Evolutionary conservation across 2,329 filamentous ascomycete species (phyloP).

Genomic region (Coniochaeta hoffmannii): DNA sequence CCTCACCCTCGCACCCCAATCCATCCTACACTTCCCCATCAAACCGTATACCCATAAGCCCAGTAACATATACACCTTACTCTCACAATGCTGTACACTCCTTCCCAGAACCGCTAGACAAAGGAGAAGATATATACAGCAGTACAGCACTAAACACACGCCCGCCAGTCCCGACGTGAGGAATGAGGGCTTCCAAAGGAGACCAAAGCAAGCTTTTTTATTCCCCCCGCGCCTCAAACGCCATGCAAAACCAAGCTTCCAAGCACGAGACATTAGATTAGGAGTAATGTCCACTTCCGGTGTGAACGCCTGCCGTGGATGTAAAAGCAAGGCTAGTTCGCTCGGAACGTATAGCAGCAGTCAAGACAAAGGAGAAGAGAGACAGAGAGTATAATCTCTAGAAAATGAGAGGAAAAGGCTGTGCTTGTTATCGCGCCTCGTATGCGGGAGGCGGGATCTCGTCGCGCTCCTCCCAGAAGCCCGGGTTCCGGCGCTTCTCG

Average conservation of each 20-base stretch:
- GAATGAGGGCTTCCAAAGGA: background rate
- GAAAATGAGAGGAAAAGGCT: background rate
- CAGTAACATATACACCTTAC: background rate
- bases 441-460: conserved; percentile 56
- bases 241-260: background rate
- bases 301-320: background rate
- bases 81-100: conserved; percentile 1
- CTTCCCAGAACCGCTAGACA: background rate
- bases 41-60: background rate
- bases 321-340: background rate
- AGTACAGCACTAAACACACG: background rate
- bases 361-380: background rate
- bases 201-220: background rate
- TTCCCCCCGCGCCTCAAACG: background rate
- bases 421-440: conserved; percentile 36
- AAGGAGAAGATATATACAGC: background rate
- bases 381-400: too few species aligned
- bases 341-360: background rate
- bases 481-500: conserved; percentile 59
- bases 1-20: too few species aligned
- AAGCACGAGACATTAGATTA: background rate
- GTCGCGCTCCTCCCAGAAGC: conserved; percentile 47
- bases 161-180: background rate
- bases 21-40: background rate
- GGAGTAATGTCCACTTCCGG: background rate